Evolutionary conservation across 2,329 filamentous ascomycete species (phyloP).

Genomic region (Aspergillus pseudoterreus): DNA sequence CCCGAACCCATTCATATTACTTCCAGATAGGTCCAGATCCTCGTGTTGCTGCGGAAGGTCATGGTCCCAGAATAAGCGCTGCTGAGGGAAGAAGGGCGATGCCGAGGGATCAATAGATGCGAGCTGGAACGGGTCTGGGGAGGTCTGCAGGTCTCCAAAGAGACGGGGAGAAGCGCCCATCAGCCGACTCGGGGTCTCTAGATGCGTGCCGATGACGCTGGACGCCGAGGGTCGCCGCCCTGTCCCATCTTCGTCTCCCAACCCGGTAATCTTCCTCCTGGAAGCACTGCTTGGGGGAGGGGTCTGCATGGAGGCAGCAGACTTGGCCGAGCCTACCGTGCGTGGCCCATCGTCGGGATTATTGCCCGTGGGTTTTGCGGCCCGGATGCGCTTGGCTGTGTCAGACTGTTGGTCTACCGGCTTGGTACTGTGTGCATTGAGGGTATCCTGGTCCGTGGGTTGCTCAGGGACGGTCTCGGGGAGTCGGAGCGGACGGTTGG

Average conservation of each 20-base stretch:
- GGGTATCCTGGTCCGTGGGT: background rate
- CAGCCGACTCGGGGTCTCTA: slow-evolving; percentile 44
- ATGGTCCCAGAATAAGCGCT: slow-evolving; percentile 49
- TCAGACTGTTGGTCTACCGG: slow-evolving; percentile 28
- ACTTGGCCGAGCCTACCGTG: slow-evolving; percentile 36
- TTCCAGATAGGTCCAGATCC: slow-evolving; percentile 15
- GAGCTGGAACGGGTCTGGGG: slow-evolving; percentile 55
- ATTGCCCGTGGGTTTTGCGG: slow-evolving; percentile 23
- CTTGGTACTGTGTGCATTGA: slow-evolving; percentile 17
- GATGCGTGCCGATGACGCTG: slow-evolving; percentile 28
- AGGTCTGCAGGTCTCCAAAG: slow-evolving; percentile 54
- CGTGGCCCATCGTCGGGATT: slow-evolving; percentile 29
- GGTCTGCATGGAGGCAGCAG: slow-evolving; percentile 54
- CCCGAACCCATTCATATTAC: slow-evolving; percentile 20
- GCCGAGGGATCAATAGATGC: slow-evolving; percentile 50
- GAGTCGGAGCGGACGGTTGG: slow-evolving; percentile 21
- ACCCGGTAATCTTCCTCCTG: slow-evolving; percentile 43
- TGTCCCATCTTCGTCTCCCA: slow-evolving; percentile 21
- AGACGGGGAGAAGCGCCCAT: slow-evolving; percentile 45
- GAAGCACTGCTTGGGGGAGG: slow-evolving; percentile 59
- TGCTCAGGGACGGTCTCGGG: slow-evolving; percentile 12
- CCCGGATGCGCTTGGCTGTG: slow-evolving; percentile 30
- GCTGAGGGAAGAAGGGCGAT: slow-evolving; percentile 56
- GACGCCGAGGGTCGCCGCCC: slow-evolving; percentile 20
- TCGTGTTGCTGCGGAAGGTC: slow-evolving; percentile 26